phyloP scores from a whole-genome alignment of 2,329 filamentous ascomycete genomes.

The Neospermospora avenae region DNA sequence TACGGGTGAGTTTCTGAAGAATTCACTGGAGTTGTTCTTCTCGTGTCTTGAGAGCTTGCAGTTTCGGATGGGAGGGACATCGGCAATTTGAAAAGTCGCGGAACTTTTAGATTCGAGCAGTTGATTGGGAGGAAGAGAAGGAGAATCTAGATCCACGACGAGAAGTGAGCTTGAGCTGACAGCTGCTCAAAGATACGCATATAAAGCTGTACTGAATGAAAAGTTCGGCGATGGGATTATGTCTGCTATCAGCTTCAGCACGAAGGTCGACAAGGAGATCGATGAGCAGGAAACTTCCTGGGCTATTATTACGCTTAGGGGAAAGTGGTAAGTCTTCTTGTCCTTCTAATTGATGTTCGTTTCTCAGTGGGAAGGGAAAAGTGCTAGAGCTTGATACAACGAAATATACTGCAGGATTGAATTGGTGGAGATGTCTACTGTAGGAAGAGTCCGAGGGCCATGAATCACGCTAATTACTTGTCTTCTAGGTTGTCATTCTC shows the following conservation, averaged over 20 bases:
- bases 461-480: neutral
- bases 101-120: too few species aligned
- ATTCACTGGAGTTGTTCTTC: neutral
- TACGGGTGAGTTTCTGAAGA: constrained; percentile 53
- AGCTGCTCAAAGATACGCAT: constrained; percentile 67
- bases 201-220: constrained; percentile 90
- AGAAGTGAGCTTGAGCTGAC: too few species aligned
- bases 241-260: constrained; percentile 90
- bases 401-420: neutral
- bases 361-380: neutral
- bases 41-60: neutral
- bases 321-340: constrained; percentile 76
- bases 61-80: neutral
- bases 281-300: constrained; percentile 78
- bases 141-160: too few species aligned
- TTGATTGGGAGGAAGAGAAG: too few species aligned
- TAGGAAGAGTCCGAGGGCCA: too few species aligned
- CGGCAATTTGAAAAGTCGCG: too few species aligned
- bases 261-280: constrained; percentile 89
- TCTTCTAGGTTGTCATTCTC: neutral
- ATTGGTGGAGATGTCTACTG: neutral
- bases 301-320: constrained; percentile 82
- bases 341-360: constrained; percentile 70
- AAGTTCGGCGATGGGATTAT: constrained; percentile 95
- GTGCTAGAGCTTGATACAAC: neutral